Conservation (phyloP, 2,329 filamentous ascomycete genomes). For the Aspergillus fructus region DNA sequence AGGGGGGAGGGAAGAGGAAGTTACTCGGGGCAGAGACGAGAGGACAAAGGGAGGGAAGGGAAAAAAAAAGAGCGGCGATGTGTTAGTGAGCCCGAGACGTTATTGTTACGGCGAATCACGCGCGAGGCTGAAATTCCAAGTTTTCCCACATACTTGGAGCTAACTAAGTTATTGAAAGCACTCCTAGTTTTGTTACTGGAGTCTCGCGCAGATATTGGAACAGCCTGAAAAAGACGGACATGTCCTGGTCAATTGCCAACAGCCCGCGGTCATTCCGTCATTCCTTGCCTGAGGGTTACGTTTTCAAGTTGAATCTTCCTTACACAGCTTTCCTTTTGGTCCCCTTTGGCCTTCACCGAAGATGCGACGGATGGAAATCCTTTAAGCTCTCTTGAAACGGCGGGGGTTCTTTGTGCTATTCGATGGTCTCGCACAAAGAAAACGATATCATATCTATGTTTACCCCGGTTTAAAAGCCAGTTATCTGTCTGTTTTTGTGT, state of each 20-base stretch:
- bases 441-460: neutral
- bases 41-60: constrained; percentile 7
- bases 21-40: constrained; percentile 4
- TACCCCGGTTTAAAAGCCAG: neutral
- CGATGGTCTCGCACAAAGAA: neutral
- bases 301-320: neutral
- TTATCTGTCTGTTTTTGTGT: neutral
- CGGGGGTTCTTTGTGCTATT: neutral
- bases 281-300: neutral
- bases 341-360: neutral
- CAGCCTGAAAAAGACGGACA: too few species aligned
- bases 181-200: neutral
- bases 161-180: neutral
- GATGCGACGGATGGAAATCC: too few species aligned
- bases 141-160: neutral
- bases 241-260: too few species aligned
- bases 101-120: constrained; percentile 11
- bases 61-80: constrained; percentile 1
- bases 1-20: neutral
- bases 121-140: constrained; percentile 4
- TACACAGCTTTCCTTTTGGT: neutral
- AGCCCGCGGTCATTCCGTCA: neutral
- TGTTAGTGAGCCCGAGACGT: neutral
- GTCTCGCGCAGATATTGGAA: neutral
- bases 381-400: neutral